Evolutionary conservation across 169 alveolate genomes (phyloP).

Genomic region (Eimeria sp.): DNA sequence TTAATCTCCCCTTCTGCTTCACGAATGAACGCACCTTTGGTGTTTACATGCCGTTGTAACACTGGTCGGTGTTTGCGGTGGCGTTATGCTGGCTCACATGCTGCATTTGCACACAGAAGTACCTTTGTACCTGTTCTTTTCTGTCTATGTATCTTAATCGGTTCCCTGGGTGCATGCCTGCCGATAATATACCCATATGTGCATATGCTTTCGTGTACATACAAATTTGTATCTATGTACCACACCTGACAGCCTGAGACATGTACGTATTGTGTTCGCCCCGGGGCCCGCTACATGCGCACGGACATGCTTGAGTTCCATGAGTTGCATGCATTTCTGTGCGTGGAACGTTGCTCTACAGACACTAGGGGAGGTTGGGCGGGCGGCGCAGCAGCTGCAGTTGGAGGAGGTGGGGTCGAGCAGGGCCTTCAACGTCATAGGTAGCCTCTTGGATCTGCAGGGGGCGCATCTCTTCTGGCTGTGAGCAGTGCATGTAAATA

Average conservation of each 20-base stretch:
- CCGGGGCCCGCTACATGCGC: neutral
- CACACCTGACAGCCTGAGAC: too few species aligned
- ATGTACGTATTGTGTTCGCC: neutral
- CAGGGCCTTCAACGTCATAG: neutral
- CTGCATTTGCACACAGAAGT: neutral
- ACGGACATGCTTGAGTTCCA: neutral
- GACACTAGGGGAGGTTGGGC: neutral
- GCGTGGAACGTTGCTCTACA: neutral
- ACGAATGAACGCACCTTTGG: neutral
- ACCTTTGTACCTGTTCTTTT: neutral
- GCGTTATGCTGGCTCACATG: neutral
- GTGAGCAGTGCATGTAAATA: neutral
- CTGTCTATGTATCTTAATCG: neutral
- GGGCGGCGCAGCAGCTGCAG: neutral
- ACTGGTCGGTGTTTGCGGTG: neutral
- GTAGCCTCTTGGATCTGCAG: conserved; percentile 6
- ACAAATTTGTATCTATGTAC: neutral
- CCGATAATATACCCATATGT: neutral
- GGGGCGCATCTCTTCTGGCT: conserved; percentile 26
- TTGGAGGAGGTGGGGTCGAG: neutral
- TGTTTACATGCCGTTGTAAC: neutral
- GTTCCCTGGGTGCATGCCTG: too few species aligned
- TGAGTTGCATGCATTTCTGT: neutral
- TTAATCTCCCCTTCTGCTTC: neutral
- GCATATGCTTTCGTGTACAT: neutral